Conservation (phyloP, 208 protist genomes). For the Leptomonas seymouri region DNA sequence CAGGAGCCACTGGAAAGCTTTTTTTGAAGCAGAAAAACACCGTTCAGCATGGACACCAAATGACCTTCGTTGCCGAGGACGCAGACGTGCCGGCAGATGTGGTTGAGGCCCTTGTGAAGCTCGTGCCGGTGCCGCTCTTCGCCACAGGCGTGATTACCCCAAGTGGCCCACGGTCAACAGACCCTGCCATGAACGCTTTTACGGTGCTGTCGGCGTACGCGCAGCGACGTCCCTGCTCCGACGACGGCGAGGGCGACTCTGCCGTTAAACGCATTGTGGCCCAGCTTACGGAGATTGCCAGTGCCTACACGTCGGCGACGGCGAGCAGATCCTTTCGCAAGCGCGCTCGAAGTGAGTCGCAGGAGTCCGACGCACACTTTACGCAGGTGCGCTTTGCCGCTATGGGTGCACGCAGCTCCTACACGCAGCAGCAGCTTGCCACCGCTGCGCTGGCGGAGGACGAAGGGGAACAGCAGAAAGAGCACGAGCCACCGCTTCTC, state of each 20-base stretch:
- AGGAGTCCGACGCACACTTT: conserved; percentile 29
- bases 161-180: not conserved
- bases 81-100: conserved; percentile 45
- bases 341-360: not conserved
- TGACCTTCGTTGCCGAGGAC: conserved; percentile 58
- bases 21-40: conserved; percentile 70
- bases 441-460: not conserved
- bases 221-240: conserved; percentile 5
- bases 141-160: conserved; percentile 6
- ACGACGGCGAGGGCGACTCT: conserved; percentile 12
- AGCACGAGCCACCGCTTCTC: not conserved
- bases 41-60: conserved; percentile 69
- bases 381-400: conserved; percentile 29
- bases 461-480: not conserved
- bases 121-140: conserved; percentile 22
- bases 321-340: not conserved
- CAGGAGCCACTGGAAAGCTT: conserved; percentile 39
- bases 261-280: conserved; percentile 20
- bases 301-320: conserved; percentile 1
- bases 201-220: conserved; percentile 23
- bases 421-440: conserved; percentile 14
- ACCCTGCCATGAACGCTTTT: conserved; percentile 4
- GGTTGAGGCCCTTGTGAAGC: conserved; percentile 34
- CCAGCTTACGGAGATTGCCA: conserved; percentile 14
- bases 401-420: conserved; percentile 12